A percentile compares a stretch with the other conserved stretches of the same genome.
These are phyloP conservation scores for Alternaria angustiovoidea DNA, from an alignment of 2,329 filamentous ascomycete species.

Conservation along the genomic window DNA sequence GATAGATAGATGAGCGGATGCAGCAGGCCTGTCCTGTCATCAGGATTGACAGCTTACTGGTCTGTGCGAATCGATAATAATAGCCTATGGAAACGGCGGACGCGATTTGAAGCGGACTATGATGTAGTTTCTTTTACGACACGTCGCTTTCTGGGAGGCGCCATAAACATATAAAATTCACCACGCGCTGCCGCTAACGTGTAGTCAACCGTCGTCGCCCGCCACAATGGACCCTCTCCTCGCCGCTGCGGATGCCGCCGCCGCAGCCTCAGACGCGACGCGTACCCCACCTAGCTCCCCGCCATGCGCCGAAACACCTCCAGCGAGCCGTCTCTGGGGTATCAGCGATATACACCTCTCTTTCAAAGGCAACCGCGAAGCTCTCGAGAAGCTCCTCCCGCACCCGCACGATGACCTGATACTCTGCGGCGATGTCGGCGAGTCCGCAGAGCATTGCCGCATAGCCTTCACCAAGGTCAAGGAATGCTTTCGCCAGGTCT, in stretches of 20 bases:
- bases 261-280: slow-evolving; percentile 6
- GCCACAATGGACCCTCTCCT: slow-evolving; percentile 36
- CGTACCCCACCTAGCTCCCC: slow-evolving; percentile 16
- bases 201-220: neutral
- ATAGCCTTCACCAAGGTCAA: slow-evolving; percentile 52
- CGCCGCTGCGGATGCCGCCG: slow-evolving; percentile 24
- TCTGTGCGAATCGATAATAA: slow-evolving; percentile 7
- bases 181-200: neutral
- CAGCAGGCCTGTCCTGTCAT: neutral
- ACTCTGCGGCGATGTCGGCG: slow-evolving; percentile 54
- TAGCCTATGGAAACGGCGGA: slow-evolving; percentile 3
- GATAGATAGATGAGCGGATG: neutral
- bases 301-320: slow-evolving; percentile 18
- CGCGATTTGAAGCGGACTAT: slow-evolving; percentile 1
- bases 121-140: slow-evolving; percentile 1
- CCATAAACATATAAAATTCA: neutral
- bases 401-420: slow-evolving; percentile 56
- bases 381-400: slow-evolving; percentile 52
- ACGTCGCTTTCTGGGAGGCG: neutral
- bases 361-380: slow-evolving; percentile 57
- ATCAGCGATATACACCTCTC: slow-evolving; percentile 58
- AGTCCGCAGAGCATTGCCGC: slow-evolving; percentile 45
- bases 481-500: slow-evolving; percentile 57
- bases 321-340: slow-evolving; percentile 51
- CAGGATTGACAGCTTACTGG: slow-evolving; percentile 4